Evolutionary conservation across 306 rosid genomes (phyloP).

Genomic region (Luffa acutangula): DNA sequence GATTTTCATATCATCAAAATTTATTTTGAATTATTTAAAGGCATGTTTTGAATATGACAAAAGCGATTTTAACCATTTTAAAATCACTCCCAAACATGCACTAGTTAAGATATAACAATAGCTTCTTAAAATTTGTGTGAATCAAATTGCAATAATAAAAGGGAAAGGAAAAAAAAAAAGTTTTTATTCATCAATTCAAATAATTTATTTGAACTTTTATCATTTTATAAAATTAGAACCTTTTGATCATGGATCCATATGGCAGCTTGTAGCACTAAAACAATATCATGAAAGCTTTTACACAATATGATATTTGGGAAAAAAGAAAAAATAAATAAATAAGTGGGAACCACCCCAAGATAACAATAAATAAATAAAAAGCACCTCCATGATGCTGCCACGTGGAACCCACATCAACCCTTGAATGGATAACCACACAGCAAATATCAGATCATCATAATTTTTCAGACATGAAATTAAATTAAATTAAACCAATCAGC

Average conservation of each 20-base stretch:
- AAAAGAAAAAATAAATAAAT: background rate
- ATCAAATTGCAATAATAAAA: background rate
- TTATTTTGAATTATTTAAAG: no score
- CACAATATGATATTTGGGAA: conserved; percentile 2
- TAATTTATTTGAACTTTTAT: background rate
- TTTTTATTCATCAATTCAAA: background rate
- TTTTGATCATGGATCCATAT: background rate
- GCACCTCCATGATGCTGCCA: conserved; percentile 4
- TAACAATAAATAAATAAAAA: background rate
- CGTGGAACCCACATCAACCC: conserved; percentile 1
- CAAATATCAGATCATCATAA: background rate
- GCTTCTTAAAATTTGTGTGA: background rate
- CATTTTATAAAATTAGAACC: background rate
- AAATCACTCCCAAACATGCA: no score
- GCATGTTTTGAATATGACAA: no score
- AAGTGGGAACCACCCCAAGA: background rate
- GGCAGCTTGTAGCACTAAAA: background rate
- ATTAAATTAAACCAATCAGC: background rate
- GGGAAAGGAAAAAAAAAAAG: background rate
- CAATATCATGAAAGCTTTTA: background rate
- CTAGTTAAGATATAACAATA: no score
- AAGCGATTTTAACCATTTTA: no score
- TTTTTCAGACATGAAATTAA: background rate
- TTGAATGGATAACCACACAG: conserved; percentile 10
- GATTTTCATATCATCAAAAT: no score